A percentile compares a stretch with the other conserved stretches of the same genome.
These are phyloP conservation scores for Globisporangium perplexum DNA, from an alignment of 352 stramenopile genomes.

Conservation along the genomic window DNA sequence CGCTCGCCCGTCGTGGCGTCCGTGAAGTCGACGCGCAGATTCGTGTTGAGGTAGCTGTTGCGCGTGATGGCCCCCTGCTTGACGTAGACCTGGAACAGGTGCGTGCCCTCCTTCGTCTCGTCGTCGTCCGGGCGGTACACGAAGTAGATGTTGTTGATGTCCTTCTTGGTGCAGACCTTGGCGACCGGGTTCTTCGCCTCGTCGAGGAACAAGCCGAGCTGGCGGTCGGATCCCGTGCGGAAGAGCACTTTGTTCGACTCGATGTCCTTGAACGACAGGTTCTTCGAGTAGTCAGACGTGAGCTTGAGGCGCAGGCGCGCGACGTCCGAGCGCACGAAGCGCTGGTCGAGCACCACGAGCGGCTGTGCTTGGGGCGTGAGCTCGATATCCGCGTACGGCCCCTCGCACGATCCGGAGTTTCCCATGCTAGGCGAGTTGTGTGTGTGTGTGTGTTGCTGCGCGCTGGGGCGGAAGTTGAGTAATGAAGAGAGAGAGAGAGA, in stretches of 20 bases:
- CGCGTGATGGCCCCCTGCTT: not conserved
- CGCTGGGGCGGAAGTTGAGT: not conserved
- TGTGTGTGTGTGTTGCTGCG: not conserved
- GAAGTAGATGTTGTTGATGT: conserved; percentile 5
- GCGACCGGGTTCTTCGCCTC: not conserved
- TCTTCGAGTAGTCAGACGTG: conserved; percentile 4
- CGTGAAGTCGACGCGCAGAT: conserved; percentile 8
- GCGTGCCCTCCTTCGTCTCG: not conserved
- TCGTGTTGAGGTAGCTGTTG: conserved; percentile 2
- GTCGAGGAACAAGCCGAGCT: conserved; percentile 2
- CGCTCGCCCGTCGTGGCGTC: conserved; percentile 5
- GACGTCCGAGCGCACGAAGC: conserved; percentile 3
- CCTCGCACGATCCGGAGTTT: conserved; percentile 6
- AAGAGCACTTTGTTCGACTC: conserved; percentile 1
- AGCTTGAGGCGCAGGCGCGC: conserved; percentile 1
- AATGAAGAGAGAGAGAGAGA: not conserved
- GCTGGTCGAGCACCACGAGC: conserved; percentile 6
- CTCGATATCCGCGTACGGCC: conserved; percentile 2
- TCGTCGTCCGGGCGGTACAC: conserved; percentile 1
- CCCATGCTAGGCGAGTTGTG: not conserved
- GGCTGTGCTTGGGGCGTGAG: not conserved
- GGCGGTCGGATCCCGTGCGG: not conserved
- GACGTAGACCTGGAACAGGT: conserved; percentile 10
- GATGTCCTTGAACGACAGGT: conserved; percentile 3
- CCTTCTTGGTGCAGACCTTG: not conserved